These are phyloP conservation scores for Posidonia australis DNA, from an alignment of 106 monocot species.

Conservation along the genomic window DNA sequence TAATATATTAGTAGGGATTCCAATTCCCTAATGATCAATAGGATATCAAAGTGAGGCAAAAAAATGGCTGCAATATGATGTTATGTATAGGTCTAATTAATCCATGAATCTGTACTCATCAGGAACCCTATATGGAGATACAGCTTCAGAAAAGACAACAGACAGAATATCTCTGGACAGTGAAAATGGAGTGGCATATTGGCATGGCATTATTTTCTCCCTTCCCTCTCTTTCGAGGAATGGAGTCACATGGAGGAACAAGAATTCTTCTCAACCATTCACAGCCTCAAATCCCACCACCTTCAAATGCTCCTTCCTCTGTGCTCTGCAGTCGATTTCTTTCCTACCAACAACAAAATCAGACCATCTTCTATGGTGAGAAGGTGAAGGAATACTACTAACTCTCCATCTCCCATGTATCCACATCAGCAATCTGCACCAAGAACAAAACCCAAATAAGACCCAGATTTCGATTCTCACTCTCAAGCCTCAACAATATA, in stretches of 20 bases:
- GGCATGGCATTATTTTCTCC: constrained; percentile 5
- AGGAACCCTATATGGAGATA: neutral
- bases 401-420: neutral
- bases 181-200: neutral
- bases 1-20: no score
- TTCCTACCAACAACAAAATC: neutral
- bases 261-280: no score
- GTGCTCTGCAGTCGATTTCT: neutral
- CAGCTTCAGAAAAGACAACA: neutral
- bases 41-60: neutral
- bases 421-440: constrained; percentile 4
- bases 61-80: neutral
- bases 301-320: neutral
- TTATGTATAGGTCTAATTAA: neutral
- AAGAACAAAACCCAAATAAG: neutral
- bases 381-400: neutral
- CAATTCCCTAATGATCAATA: no score
- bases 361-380: neutral
- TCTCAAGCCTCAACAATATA: no score
- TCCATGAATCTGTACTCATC: neutral
- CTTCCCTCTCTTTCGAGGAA: neutral
- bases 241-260: neutral
- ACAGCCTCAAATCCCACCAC: no score
- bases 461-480: neutral
- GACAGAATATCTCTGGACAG: constrained; percentile 2